These are phyloP conservation scores for Botrytis elliptica DNA, from an alignment of 2,329 filamentous ascomycete genomes.

Conservation along the genomic window DNA sequence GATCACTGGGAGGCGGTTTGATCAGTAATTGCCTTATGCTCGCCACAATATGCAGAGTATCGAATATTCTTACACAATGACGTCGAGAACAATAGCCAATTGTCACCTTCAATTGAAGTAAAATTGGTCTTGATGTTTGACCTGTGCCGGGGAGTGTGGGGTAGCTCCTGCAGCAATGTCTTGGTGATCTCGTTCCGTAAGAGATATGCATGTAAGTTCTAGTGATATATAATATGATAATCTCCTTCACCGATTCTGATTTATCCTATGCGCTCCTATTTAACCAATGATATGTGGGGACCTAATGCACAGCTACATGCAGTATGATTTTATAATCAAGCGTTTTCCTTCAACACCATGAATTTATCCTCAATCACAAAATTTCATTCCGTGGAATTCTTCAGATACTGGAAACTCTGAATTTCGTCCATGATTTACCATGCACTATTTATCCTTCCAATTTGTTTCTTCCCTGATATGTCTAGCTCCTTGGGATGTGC, in stretches of 20 bases:
- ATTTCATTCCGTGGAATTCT: neutral
- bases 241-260: neutral
- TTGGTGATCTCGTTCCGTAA: neutral
- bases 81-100: neutral
- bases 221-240: neutral
- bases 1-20: neutral
- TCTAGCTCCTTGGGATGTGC: neutral
- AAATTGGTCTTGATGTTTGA: neutral
- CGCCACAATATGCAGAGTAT: neutral
- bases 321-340: neutral
- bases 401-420: neutral
- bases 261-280: neutral
- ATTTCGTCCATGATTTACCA: neutral
- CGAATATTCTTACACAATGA: neutral
- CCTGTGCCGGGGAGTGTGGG: neutral
- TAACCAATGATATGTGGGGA: conserved; percentile 2
- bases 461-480: neutral
- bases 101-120: neutral
- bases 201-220: neutral
- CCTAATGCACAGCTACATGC: neutral
- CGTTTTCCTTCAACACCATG: neutral
- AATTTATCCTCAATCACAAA: neutral
- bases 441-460: neutral
- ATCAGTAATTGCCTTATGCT: neutral
- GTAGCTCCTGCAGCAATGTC: neutral